Conservation (phyloP, 2,329 filamentous ascomycete species). For the Pseudohalonectria lignicola region DNA sequence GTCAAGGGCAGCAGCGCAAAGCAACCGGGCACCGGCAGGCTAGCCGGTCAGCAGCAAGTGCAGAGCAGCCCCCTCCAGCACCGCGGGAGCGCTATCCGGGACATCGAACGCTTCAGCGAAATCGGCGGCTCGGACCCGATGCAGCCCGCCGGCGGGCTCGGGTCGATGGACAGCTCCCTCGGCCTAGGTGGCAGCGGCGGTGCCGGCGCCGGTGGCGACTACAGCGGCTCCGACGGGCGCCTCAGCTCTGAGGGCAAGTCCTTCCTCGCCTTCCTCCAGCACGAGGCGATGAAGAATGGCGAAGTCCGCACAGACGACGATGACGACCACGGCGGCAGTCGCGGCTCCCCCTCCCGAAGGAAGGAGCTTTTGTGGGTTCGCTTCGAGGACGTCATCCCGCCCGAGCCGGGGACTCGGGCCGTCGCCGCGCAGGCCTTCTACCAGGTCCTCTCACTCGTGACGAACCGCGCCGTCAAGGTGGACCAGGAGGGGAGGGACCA, state of each 20-base stretch:
- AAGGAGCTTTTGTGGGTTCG: slow-evolving; percentile 36
- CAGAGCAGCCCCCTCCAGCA: slow-evolving; percentile 26
- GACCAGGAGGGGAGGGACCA: slow-evolving; percentile 39
- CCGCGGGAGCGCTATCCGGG: slow-evolving; percentile 21
- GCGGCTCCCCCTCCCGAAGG: too few species aligned
- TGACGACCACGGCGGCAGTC: too few species aligned
- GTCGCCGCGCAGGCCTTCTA: slow-evolving; percentile 68
- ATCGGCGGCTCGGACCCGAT: slow-evolving; percentile 25
- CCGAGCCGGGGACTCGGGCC: slow-evolving; percentile 36
- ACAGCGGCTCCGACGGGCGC: slow-evolving; percentile 15
- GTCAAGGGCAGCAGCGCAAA: slow-evolving; percentile 28
- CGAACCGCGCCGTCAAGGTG: slow-evolving; percentile 51
- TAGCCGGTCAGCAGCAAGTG: slow-evolving; percentile 13
- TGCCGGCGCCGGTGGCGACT: slow-evolving; percentile 14
- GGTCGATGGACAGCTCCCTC: slow-evolving; percentile 14
- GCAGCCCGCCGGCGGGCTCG: slow-evolving; percentile 18
- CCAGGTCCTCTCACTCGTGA: slow-evolving; percentile 61
- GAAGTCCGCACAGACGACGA: slow-evolving; percentile 15
- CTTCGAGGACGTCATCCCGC: slow-evolving; percentile 62
- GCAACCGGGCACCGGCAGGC: slow-evolving; percentile 27
- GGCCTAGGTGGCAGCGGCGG: slow-evolving; percentile 9
- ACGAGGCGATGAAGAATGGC: slow-evolving; percentile 21
- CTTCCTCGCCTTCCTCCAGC: slow-evolving; percentile 32
- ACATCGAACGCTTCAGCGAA: slow-evolving; percentile 38
- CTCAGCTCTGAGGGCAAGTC: slow-evolving; percentile 34